Conservation (phyloP, 2,329 filamentous ascomycete species). For the Zasmidium citrigriseum region DNA sequence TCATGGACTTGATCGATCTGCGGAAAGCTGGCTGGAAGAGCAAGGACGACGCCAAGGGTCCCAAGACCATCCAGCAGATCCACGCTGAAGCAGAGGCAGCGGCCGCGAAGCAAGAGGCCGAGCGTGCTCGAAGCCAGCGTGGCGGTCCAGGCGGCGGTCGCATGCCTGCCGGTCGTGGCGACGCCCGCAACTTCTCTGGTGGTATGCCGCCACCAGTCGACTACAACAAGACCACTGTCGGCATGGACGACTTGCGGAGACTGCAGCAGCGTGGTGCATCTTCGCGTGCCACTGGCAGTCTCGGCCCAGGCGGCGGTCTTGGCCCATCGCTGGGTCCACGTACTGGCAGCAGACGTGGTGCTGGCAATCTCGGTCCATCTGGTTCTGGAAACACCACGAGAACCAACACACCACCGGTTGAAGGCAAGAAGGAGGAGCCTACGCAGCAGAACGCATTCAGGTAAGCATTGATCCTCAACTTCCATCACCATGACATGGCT, state of each 20-base stretch:
- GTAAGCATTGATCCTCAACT: slow-evolving; percentile 58
- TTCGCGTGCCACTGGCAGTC: slow-evolving; percentile 56
- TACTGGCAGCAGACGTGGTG: slow-evolving; percentile 72
- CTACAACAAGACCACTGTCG: slow-evolving; percentile 76
- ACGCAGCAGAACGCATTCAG: slow-evolving; percentile 86
- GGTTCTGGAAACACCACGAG: slow-evolving; percentile 81
- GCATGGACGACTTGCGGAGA: slow-evolving; percentile 86
- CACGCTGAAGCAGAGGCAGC: slow-evolving; percentile 78
- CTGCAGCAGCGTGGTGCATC: slow-evolving; percentile 67
- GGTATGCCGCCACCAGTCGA: slow-evolving; percentile 66
- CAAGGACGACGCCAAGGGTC: slow-evolving; percentile 95
- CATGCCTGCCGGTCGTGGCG: slow-evolving; percentile 75
- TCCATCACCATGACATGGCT: slow-evolving; percentile 21
- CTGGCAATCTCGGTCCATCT: slow-evolving; percentile 28
- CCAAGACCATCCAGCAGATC: slow-evolving; percentile 93
- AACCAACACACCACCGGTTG: slow-evolving; percentile 79
- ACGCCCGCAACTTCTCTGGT: slow-evolving; percentile 79
- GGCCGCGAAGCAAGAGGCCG: slow-evolving; percentile 71
- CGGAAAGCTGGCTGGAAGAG: slow-evolving; percentile 76
- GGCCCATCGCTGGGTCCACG: slow-evolving; percentile 66
- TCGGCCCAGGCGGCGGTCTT: slow-evolving; percentile 79
- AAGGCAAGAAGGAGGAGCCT: slow-evolving; percentile 64
- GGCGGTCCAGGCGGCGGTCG: slow-evolving; percentile 68
- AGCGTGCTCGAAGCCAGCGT: slow-evolving; percentile 60
- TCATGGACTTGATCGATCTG: slow-evolving; percentile 90